Conservation (phyloP, 768 basidiomycete genomes). For the Suillus alpinus region DNA sequence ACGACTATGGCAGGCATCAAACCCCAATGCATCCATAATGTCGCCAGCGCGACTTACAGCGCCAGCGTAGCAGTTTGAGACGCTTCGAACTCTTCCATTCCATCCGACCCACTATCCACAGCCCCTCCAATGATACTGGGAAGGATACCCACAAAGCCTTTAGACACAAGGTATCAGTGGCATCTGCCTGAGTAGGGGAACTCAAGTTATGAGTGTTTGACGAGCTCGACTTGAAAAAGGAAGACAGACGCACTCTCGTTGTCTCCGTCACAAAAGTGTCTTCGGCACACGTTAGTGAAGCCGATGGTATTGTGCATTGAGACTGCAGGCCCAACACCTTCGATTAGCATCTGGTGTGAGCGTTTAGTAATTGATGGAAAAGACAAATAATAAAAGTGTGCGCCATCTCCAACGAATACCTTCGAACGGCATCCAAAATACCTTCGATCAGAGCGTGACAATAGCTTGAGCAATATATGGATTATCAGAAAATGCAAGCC, state of each 20-base stretch:
- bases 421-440: no score
- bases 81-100: slow-evolving; percentile 41
- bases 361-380: no score
- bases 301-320: background rate
- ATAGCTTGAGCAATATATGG: no score
- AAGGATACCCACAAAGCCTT: slow-evolving; percentile 51
- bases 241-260: background rate
- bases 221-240: background rate
- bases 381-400: background rate
- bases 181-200: slow-evolving; percentile 40
- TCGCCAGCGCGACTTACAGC: slow-evolving; percentile 60
- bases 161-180: slow-evolving; percentile 43
- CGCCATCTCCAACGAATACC: no score
- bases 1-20: slow-evolving; percentile 56
- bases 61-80: slow-evolving; percentile 57
- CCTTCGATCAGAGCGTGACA: no score
- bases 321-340: background rate
- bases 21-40: slow-evolving; percentile 71
- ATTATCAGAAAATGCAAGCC: no score
- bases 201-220: background rate
- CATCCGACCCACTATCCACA: slow-evolving; percentile 17
- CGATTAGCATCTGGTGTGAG: background rate
- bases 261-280: no score
- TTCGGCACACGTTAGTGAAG: background rate
- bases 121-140: slow-evolving; percentile 36